A percentile compares a stretch with the other conserved stretches of the same genome.
These are phyloP conservation scores for Butyriboletus appendiculatus DNA, from an alignment of 1,284 basidiomycete species.

Conservation along the genomic window DNA sequence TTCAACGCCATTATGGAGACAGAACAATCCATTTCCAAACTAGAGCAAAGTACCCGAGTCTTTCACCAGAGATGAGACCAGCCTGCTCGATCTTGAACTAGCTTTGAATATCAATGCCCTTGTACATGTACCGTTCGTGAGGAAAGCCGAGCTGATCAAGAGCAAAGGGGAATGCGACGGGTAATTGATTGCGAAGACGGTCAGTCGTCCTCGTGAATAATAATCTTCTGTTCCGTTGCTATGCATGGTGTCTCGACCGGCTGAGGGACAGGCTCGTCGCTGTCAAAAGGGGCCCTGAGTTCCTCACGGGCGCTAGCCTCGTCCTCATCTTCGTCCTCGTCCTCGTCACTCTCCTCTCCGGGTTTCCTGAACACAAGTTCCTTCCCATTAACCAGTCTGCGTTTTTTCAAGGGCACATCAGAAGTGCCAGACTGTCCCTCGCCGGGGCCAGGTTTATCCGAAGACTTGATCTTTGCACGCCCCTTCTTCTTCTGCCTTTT, in stretches of 20 bases:
- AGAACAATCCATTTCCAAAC: no score
- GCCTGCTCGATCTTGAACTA: no score
- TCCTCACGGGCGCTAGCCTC: constrained; percentile 16
- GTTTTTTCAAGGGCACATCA: constrained; percentile 47
- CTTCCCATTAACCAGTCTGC: constrained; percentile 56
- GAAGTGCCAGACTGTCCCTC: constrained; percentile 24
- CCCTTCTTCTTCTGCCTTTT: constrained; percentile 91
- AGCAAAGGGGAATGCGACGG: neutral
- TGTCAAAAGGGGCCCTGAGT: constrained; percentile 2
- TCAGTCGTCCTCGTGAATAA: constrained; percentile 54
- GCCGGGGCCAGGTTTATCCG: constrained; percentile 27
- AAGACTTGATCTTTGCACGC: constrained; percentile 48
- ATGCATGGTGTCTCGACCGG: constrained; percentile 24
- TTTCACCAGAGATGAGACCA: no score
- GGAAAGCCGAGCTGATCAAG: neutral
- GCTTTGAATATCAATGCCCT: no score
- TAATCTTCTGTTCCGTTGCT: constrained; percentile 43
- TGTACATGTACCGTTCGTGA: no score
- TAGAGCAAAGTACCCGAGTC: no score
- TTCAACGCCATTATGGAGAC: neutral
- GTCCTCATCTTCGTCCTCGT: constrained; percentile 35
- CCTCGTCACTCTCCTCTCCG: constrained; percentile 52
- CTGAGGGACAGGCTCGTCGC: constrained; percentile 4
- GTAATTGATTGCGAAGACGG: neutral
- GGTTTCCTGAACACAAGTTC: constrained; percentile 58